Percentiles rank a stretch among this genome's conserved stretches.
These are phyloP conservation scores for Psophocarpus tetragonolobus DNA, from an alignment of 306 rosid genomes.

Conservation along the genomic window DNA sequence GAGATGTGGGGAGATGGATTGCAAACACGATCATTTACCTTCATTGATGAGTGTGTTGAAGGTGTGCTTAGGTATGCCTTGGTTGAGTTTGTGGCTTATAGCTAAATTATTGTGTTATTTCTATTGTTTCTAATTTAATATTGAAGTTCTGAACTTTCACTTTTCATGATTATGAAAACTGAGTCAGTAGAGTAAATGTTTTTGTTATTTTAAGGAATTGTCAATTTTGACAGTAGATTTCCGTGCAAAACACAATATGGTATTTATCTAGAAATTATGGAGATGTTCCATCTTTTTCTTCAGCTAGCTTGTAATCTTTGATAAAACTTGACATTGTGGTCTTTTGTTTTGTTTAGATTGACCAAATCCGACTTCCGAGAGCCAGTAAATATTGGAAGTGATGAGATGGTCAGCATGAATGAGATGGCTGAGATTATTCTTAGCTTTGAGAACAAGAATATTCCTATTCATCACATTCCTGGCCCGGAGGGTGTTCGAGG, in stretches of 20 bases:
- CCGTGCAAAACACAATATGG: background rate
- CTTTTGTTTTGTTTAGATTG: conserved; percentile 54
- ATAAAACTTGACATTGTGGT: conserved; percentile 17
- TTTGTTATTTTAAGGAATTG: background rate
- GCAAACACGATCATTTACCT: conserved; percentile 94
- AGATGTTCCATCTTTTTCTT: background rate
- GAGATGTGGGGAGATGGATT: conserved; percentile 99
- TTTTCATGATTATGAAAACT: conserved; percentile 2
- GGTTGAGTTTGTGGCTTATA: conserved; percentile 7
- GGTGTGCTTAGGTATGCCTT: conserved; percentile 84
- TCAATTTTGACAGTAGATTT: conserved; percentile 4
- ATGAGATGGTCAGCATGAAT: conserved; percentile 99
- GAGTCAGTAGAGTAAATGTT: background rate
- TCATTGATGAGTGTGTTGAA: conserved; percentile 98
- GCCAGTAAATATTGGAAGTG: conserved; percentile 99
- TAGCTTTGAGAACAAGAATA: conserved; percentile 82
- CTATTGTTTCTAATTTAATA: background rate
- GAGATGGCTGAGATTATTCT: conserved; percentile 97
- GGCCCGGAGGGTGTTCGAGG: conserved; percentile 99
- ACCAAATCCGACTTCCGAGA: conserved; percentile 96
- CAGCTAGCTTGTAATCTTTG: background rate
- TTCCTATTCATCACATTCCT: conserved; percentile 92
- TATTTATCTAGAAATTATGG: background rate
- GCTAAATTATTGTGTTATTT: conserved; percentile 8
- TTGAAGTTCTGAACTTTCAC: background rate